These are phyloP conservation scores for Barnettozyma siamensis DNA, from an alignment of 805 yeast species.

Conservation along the genomic window DNA sequence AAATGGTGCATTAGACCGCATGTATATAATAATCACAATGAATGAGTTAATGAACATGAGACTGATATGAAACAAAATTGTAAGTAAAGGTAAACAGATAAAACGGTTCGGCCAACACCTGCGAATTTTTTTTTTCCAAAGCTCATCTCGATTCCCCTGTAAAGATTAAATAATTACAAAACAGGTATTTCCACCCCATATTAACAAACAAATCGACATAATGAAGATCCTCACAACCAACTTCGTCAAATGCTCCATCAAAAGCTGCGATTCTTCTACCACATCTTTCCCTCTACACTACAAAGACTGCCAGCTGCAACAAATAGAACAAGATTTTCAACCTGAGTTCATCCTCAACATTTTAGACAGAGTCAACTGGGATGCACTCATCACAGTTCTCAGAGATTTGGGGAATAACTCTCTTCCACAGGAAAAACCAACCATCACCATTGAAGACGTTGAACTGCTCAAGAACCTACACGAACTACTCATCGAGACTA, in stretches of 20 bases:
- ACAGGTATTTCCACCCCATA: not conserved
- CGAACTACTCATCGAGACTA: slow-evolving; percentile 74
- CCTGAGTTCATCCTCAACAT: slow-evolving; percentile 74
- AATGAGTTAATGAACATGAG: not conserved
- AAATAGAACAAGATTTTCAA: slow-evolving; percentile 69
- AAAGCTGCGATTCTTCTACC: slow-evolving; percentile 66
- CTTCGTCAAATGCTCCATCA: slow-evolving; percentile 90
- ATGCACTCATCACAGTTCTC: slow-evolving; percentile 74
- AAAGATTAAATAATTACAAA: no score
- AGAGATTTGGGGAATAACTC: slow-evolving; percentile 49
- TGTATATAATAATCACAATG: no score
- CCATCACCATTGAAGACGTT: slow-evolving; percentile 20
- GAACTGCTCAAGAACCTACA: slow-evolving; percentile 73
- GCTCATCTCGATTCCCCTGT: no score
- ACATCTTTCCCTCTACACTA: slow-evolving; percentile 78
- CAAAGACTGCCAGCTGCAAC: slow-evolving; percentile 61
- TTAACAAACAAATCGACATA: not conserved
- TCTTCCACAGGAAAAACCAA: slow-evolving; percentile 58
- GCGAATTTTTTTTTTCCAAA: no score
- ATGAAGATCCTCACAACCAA: slow-evolving; percentile 97
- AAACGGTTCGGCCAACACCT: not conserved
- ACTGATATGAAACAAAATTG: no score
- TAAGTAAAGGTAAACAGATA: no score
- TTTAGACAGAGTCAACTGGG: slow-evolving; percentile 83
- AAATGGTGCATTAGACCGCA: not conserved